Base-by-base conservation (phyloP, 345 rosid species). In the Adansonia digitata region DNA sequence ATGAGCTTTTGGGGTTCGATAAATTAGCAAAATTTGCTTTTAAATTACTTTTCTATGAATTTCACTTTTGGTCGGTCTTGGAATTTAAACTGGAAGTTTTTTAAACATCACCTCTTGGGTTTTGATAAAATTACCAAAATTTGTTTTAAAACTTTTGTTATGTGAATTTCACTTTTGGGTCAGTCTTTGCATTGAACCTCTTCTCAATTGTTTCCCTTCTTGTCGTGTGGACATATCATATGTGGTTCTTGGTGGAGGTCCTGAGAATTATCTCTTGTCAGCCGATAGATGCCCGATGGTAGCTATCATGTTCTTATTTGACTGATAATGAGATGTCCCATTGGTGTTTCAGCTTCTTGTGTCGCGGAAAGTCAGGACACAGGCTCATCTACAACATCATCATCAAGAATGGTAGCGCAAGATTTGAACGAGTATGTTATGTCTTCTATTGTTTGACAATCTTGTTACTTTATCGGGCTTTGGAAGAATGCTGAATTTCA, bases 331-430 rank as follows among this genome's bases (percentile, higher is more conserved):
- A 34, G 42, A 62, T 77, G 31, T 72, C 52, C 68, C 56, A 53
- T 77, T 75, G 75, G 73, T 63, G 48, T 42, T 77, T 75, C 83
- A 89, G 95, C 81, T 77, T 86, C 97, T 77, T 86, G 89, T 79
- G 89, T 83, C 67, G 91, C 86, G 22, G 97, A 94, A 82, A 88
- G 94, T 81, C 97, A 86, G 85, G 97, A 92, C 68, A 90, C 95
- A 7, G 85, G 90, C 75, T 90, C 94, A 68, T 92, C 94, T 22
- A 82, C 97, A 69, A 83, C 94, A 42, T 82, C 93, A 17, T 84
- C 93, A 12, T 84, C 91, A 14, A 86, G 90, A 83, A 66, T 88
- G 69, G 81, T 78, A 9, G 85, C 88, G 0, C 97, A 91, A 62
- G 97, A 94, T 73, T 81, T 86, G 56, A 91, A 88, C 42, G 97